A percentile compares a stretch with the other conserved stretches of the same genome.
phyloP scores from a whole-genome alignment of 2,329 filamentous ascomycete genomes.

The Seiridium unicorne region DNA sequence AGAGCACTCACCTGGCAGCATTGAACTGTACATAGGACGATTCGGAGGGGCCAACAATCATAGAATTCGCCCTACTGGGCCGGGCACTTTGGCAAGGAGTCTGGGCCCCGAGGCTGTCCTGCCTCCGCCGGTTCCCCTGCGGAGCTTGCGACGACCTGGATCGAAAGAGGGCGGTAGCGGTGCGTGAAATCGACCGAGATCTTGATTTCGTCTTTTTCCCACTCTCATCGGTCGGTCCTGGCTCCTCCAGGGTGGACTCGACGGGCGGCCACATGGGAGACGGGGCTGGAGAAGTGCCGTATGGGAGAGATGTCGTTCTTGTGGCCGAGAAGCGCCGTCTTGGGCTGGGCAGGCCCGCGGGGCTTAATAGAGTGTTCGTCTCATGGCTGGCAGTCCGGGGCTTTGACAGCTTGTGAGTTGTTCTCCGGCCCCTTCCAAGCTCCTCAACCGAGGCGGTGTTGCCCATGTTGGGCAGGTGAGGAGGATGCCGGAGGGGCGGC shows the following conservation, averaged over 20 bases:
- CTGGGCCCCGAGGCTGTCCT: conserved; percentile 27
- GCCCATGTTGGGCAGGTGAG: conserved; percentile 40
- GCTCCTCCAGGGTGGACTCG: not conserved
- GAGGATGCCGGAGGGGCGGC: conserved; percentile 17
- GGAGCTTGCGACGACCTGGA: conserved; percentile 31
- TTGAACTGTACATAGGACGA: conserved; percentile 13
- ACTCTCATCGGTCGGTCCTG: conserved; percentile 10
- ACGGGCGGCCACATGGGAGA: conserved; percentile 19
- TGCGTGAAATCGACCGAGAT: conserved; percentile 13
- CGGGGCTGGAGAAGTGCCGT: conserved; percentile 14
- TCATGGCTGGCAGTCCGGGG: conserved; percentile 40
- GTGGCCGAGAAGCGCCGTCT: conserved; percentile 25
- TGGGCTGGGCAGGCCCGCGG: conserved; percentile 30
- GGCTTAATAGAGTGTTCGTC: conserved; percentile 39
- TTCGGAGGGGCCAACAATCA: conserved; percentile 23
- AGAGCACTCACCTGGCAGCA: conserved; percentile 13
- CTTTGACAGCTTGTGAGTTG: conserved; percentile 51
- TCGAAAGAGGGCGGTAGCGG: conserved; percentile 32
- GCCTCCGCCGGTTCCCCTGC: conserved; percentile 17
- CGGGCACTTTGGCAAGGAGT: conserved; percentile 16
- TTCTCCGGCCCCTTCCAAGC: conserved; percentile 30
- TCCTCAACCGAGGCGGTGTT: conserved; percentile 48
- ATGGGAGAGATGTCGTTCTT: conserved; percentile 24
- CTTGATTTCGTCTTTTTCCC: not conserved
- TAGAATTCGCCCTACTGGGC: conserved; percentile 29